Conservation (phyloP, 306 rosid genomes). For the Astragalus glycyphyllos region DNA sequence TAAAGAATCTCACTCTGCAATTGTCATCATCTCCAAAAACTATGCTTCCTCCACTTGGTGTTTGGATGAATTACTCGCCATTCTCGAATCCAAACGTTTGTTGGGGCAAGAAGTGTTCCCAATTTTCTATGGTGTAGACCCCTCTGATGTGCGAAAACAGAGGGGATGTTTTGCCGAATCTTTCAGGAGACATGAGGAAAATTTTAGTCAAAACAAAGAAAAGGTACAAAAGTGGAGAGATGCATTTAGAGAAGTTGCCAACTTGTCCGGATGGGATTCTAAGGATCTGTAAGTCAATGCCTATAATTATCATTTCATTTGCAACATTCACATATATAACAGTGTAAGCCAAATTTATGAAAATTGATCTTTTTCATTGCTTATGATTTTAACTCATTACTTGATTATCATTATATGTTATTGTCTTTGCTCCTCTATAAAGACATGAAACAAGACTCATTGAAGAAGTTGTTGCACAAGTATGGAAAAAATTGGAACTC, state of each 20-base stretch:
- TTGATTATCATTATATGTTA: too few species aligned
- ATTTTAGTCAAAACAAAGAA: not conserved
- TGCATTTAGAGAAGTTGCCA: constrained; percentile 30
- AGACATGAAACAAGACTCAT: constrained; percentile 36
- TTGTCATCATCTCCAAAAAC: constrained; percentile 36
- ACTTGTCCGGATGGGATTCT: constrained; percentile 36
- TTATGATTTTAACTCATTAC: not conserved
- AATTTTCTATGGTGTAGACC: constrained; percentile 33
- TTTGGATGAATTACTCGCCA: constrained; percentile 40
- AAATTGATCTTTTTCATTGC: too few species aligned
- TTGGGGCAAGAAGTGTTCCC: constrained; percentile 21
- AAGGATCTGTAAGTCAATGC: constrained; percentile 14
- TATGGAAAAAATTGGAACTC: constrained; percentile 32
- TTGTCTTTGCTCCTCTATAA: constrained; percentile 1
- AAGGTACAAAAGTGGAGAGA: constrained; percentile 38
- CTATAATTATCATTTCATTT: too few species aligned
- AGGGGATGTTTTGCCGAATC: constrained; percentile 35
- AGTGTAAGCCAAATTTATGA: too few species aligned
- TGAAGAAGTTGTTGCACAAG: constrained; percentile 26
- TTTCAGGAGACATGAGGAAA: constrained; percentile 16
- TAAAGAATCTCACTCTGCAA: constrained; percentile 33
- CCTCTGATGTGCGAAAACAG: constrained; percentile 36
- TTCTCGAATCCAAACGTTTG: constrained; percentile 17
- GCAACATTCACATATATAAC: not conserved
- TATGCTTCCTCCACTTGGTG: constrained; percentile 42